Base-by-base conservation (phyloP, 2,329 filamentous ascomycete species). In the Didymellaceae sp. region DNA sequence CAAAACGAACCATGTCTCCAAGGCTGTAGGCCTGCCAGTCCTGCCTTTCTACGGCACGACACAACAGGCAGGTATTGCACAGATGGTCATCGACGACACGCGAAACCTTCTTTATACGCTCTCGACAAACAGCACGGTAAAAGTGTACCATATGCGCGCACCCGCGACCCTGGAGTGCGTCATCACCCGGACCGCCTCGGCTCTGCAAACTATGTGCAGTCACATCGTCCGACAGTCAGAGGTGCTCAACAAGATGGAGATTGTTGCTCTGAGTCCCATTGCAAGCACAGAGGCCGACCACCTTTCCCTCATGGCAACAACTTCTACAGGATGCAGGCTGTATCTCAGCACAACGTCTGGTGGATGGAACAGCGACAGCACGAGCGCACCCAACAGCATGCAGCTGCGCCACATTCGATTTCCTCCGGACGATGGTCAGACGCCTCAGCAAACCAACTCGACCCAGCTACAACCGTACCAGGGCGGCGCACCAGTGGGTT, bases 351-450 rank as follows among this genome's bases (percentile, higher is more conserved):
- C 93, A 5, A 96, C 91, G 0, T 88, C 88, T 57, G 88, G 90
- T 14, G 84, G 85, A 22, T 88, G 87, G 75, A 75, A 77, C 46
- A 82, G 81, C 11, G 82, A 82, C 17, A 80, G 83, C 16, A 81
- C 83, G 6, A 86, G 81, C 50, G 86, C 89, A 0, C 92, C 94
- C 0, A 92, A 90, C 62, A 97, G 91, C 74, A 97, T 99, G 91
- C 92, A 97, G 73, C 86, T 97, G n/a, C 89, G 95, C 62, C 94
- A 96, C 67, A 90, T 99, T 73, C 95, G 94, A 68, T 96, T 96
- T 52, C 94, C 95, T 1, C 94, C 94, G 0, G 73, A 78, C 30
- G 61, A 67, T 20, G 58, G 55, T 10, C 57, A 59, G 21, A 43
- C 58, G 17, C 42, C 62, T 44, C 56, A 48, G 40, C 60, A 62